Percentiles rank a stretch among this genome's conserved stretches.
Conservation (phyloP, 140 eudicot genomes). For the Anethum foeniculum region DNA sequence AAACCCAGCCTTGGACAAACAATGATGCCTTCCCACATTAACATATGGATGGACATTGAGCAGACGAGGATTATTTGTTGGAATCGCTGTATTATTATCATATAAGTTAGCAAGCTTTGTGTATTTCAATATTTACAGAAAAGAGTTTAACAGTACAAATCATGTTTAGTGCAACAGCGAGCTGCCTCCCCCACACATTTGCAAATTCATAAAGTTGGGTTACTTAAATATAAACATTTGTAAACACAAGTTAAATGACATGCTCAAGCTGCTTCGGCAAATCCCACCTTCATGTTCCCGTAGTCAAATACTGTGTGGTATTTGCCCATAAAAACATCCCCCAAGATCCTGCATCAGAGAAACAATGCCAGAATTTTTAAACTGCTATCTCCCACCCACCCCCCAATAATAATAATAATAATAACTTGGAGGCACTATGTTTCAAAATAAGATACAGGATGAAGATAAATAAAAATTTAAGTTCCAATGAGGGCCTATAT, state of each 20-base stretch:
- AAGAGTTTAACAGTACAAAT: neutral
- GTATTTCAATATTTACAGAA: neutral
- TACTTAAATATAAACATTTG: neutral
- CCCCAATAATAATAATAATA: neutral
- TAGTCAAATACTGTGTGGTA: conserved; percentile 80
- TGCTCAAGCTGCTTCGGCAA: conserved; percentile 71
- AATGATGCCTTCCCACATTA: neutral
- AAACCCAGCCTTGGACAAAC: neutral
- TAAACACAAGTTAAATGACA: conserved; percentile 5
- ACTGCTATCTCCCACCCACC: neutral
- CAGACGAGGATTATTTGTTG: neutral
- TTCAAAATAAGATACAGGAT: neutral
- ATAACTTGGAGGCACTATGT: neutral
- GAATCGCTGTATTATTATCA: neutral
- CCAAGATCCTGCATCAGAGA: conserved; percentile 54
- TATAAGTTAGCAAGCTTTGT: neutral
- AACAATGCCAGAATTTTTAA: neutral
- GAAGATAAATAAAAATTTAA: neutral
- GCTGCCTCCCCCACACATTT: neutral
- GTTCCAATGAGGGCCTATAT: neutral
- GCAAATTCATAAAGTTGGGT: neutral
- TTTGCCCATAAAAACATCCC: conserved; percentile 76
- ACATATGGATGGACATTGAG: neutral
- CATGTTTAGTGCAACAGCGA: neutral
- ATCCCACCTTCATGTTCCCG: conserved; percentile 61